Conservation (phyloP, 2,329 filamentous ascomycete genomes). For the Alternaria sp. region DNA sequence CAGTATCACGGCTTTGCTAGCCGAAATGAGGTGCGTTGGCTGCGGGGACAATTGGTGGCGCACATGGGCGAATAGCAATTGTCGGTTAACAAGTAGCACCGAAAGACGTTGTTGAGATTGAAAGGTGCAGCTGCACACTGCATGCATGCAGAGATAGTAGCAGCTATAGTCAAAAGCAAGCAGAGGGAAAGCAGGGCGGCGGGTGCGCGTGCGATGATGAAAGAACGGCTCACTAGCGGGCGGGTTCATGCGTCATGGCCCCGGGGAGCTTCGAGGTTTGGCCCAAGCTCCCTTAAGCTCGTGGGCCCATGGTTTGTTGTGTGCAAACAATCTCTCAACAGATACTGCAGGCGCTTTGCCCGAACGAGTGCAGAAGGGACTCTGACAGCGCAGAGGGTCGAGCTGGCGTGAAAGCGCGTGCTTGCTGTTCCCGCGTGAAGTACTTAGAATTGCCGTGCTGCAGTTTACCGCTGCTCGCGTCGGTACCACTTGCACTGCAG, state of each 20-base stretch:
- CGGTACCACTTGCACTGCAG: conserved; percentile 21
- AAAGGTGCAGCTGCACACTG: background rate
- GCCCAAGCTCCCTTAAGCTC: conserved; percentile 19
- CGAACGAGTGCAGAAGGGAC: background rate
- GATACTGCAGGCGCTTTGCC: conserved; percentile 10
- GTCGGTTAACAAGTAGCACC: background rate
- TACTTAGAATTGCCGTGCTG: conserved; percentile 18
- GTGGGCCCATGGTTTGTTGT: conserved; percentile 10
- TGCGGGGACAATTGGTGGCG: background rate
- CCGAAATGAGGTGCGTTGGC: conserved; percentile 4
- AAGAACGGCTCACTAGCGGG: conserved; percentile 12
- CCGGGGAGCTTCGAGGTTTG: conserved; percentile 8
- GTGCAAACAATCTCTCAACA: conserved; percentile 25
- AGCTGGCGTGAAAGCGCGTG: background rate
- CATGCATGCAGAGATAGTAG: background rate
- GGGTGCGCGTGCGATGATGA: conserved; percentile 7
- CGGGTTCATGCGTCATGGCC: conserved; percentile 10
- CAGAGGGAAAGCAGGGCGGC: background rate
- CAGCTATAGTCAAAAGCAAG: background rate
- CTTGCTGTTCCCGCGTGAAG: background rate
- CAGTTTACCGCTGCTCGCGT: conserved; percentile 27
- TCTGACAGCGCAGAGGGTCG: background rate
- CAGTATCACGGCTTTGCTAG: background rate
- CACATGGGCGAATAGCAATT: background rate
- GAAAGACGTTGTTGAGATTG: background rate